Evolutionary conservation across 176 grass and related monocot species (phyloP), one percentile per base, ranked within the genome.

Genomic region (Triticum dicoccoides): DNA sequence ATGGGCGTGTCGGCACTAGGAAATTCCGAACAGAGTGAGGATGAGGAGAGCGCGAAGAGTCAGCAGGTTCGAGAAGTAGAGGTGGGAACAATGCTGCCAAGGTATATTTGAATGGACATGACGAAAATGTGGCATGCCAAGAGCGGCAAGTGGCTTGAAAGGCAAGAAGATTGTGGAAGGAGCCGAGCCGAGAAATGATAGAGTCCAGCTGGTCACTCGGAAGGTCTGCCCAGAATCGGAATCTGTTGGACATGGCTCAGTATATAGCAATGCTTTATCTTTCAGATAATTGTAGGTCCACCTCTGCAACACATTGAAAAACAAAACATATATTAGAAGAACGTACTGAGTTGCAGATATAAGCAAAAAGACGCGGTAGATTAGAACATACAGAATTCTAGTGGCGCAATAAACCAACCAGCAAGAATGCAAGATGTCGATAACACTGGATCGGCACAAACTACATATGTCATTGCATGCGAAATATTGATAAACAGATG

Each of bases 141-240:
- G 88, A 68, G 29, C 59, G 35, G 59, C 88, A 90, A 33, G 80
- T 87, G 65, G 69, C 21, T 1, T 78, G 17, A 9, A 88, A 87
- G 58, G 83, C 80, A 35, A 90, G 79, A 49, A 90, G 65, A 41
- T 93, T 79, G 45, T 49, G 79, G 45, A 13, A 71, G 69, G 35
- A 41, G 35, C 69, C 18, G 0, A 71, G 10, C 1, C 6, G 32
- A 69, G 15, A 15, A 69, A 37, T 20, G 6, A 69, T 37, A 69
- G 32, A 69, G 30, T 69, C 15, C 29, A 69, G 0, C 32, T 10
- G 32, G 66, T 1, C 35, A 6, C 5, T 0, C 20, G 69, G 34
- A 41, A 41, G 18, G 69, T 71, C 35, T n/a, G 9, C 35, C 69
- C 69, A 71, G 37, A 0, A 35, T 12, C 2, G 9, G 35, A 71